Percentiles rank a stretch among this genome's conserved stretches.
Evolutionary conservation across 2,329 filamentous ascomycete species (phyloP).

Genomic region (Diplodia scrobiculata): DNA sequence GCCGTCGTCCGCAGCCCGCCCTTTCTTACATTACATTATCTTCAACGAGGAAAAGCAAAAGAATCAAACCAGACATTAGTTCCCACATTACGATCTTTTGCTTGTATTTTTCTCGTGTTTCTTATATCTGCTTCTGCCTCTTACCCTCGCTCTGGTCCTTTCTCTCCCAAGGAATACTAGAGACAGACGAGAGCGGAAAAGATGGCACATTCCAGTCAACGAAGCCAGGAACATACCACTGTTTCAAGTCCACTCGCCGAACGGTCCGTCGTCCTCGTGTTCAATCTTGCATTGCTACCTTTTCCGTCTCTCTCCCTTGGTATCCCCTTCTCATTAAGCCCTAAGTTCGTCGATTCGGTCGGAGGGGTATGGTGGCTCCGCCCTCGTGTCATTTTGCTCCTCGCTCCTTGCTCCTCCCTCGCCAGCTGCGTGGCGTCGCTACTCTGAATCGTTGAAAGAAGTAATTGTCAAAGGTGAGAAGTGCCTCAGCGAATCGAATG

Average conservation of each 20-base stretch:
- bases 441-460: constrained; percentile 15
- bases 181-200: not conserved
- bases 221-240: constrained; percentile 20
- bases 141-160: not conserved
- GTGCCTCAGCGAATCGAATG: constrained; percentile 17
- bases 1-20: not conserved
- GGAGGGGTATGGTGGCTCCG: constrained; percentile 4
- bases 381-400: constrained; percentile 17
- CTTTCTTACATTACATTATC: constrained; percentile 2
- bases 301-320: not conserved
- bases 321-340: not conserved
- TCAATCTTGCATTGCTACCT: not conserved
- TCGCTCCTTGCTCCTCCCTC: constrained; percentile 24
- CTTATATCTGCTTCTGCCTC: constrained; percentile 12
- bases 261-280: not conserved
- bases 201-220: not conserved
- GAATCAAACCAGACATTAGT: not conserved
- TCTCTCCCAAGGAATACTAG: not conserved
- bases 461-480: constrained; percentile 18
- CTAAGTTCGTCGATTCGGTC: constrained; percentile 2
- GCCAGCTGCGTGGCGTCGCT: constrained; percentile 22
- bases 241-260: constrained; percentile 13
- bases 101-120: constrained; percentile 1
- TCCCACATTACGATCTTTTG: constrained; percentile 23
- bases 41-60: not conserved